Evolutionary conservation across 2,329 filamentous ascomycete species (phyloP), one percentile per base, ranked within the genome.

Genomic region (Aspergillus sojae): DNA sequence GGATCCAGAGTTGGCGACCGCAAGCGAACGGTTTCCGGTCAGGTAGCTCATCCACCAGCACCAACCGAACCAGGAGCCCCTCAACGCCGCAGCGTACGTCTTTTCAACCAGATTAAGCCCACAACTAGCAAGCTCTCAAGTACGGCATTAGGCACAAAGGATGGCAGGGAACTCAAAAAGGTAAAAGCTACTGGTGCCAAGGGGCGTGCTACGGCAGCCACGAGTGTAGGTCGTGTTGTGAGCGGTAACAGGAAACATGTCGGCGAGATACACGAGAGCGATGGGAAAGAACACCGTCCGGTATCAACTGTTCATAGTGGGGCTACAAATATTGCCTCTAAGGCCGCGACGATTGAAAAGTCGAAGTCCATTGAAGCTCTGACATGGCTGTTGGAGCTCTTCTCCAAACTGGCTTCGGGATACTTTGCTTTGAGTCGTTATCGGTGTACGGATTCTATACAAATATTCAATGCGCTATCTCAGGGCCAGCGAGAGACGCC

Each of bases 21-120:
- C 75, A 98, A 97, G 80, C 88, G 94, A 69, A 97, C 93, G 1
- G 87, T 96, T n/a, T 97, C 94, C 46, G 94, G 94, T 4, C 92
- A 96, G 69, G 81, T 83, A 50, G 79, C 79, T 41, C 75, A 80
- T 86, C 56, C 85, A 78, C 65, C 81, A 81, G 56, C 80, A 78
- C 66, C 84, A 32, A 85, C 89, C 64, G 91, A 93, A 69, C 85
- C 86, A 46, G 84, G 85, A 46, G 85, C 83, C 21, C 85, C 86
- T 2, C 88, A 90, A 68, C 84, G 91, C 71, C 85, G 91, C 70
- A 94, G 91, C 72, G 89, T 90, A 23, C 85, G 91, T 63, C 82
- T 94, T 70, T 90, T 92, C 71, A 88, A 88, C 65, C 86, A 89
- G 64, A 89, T 90, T 64, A 86, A 91, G 58, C 88, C 91, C 0